Percentiles rank a stretch among this genome's conserved stretches.
Evolutionary conservation across 768 basidiomycete species (phyloP).

Genomic region (Lactarius sanguifluus): DNA sequence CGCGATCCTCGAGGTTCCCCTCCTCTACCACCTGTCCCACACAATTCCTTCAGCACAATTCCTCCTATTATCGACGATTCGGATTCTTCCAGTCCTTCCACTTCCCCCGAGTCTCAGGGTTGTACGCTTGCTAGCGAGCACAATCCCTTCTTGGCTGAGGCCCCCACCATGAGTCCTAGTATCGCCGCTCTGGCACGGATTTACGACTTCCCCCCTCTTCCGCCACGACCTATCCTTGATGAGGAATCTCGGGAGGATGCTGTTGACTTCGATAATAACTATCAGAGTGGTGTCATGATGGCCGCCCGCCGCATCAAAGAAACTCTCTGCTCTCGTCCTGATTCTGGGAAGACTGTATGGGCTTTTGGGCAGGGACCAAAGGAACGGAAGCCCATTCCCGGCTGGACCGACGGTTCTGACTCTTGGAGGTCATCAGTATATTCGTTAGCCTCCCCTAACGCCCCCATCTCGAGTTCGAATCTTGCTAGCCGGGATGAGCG

Average conservation of each 20-base stretch:
- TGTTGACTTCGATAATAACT: constrained; percentile 39
- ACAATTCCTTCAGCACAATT: constrained; percentile 37
- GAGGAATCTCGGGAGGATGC: constrained; percentile 31
- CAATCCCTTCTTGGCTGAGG: constrained; percentile 28
- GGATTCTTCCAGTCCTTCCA: constrained; percentile 33
- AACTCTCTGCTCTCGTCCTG: constrained; percentile 44
- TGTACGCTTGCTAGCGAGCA: constrained; percentile 22
- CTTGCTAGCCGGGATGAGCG: constrained; percentile 37
- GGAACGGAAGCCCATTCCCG: constrained; percentile 50
- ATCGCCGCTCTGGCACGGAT: constrained; percentile 41
- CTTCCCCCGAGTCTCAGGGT: constrained; percentile 29
- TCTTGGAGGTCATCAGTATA: constrained; percentile 71
- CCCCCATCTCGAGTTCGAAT: constrained; percentile 25
- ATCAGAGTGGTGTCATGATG: constrained; percentile 68
- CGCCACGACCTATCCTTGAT: constrained; percentile 47
- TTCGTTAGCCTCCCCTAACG: constrained; percentile 46
- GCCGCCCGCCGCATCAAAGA: constrained; percentile 55
- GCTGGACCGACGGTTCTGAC: constrained; percentile 67
- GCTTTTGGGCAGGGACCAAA: constrained; percentile 30
- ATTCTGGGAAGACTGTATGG: constrained; percentile 33
- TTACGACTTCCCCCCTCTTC: constrained; percentile 52
- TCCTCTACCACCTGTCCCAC: constrained; percentile 43
- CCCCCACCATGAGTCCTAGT: constrained; percentile 32
- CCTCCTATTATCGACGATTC: constrained; percentile 36
- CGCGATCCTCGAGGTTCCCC: constrained; percentile 41